Percentiles rank a stretch among this genome's conserved stretches.
phyloP scores from a whole-genome alignment of 441 rosid genomes.

The Pelargonium myrrhifolium region DNA sequence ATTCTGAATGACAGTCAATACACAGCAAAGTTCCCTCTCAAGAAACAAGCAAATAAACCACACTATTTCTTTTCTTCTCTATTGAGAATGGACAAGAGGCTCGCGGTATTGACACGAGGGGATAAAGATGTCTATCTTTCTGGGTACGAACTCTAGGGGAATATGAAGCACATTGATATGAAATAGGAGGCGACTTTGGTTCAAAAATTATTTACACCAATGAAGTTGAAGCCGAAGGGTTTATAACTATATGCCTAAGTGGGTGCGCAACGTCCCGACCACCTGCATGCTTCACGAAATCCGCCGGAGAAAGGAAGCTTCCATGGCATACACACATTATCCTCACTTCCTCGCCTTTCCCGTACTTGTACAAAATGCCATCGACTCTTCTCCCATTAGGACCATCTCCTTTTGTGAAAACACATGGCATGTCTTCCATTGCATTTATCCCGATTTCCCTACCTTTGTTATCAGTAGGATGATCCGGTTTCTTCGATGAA shows the following conservation, averaged over 20 bases:
- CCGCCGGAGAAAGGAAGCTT: constrained; percentile 50
- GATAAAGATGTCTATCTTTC: too few relatives aligned
- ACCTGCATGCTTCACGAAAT: constrained; percentile 55
- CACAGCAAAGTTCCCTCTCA: too few relatives aligned
- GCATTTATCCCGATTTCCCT: constrained; percentile 20
- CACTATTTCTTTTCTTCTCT: too few relatives aligned
- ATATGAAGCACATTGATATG: too few relatives aligned
- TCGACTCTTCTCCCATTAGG: constrained; percentile 47
- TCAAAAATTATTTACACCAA: too few relatives aligned
- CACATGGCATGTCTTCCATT: constrained; percentile 54
- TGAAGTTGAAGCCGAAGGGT: constrained; percentile 26
- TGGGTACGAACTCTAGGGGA: too few relatives aligned
- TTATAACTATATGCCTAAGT: constrained; percentile 47
- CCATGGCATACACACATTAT: constrained; percentile 65
- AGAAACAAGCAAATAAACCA: too few relatives aligned
- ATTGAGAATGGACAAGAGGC: too few relatives aligned
- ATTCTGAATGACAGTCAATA: too few relatives aligned
- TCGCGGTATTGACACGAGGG: too few relatives aligned
- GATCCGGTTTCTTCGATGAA: not conserved
- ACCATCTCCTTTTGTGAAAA: constrained; percentile 48
- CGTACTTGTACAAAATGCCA: constrained; percentile 49
- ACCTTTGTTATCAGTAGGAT: too few relatives aligned
- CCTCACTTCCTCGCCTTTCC: constrained; percentile 46
- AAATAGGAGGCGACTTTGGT: too few relatives aligned
- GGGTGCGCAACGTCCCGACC: constrained; percentile 46